phyloP scores from a whole-genome alignment of 2,329 filamentous ascomycete species.

The Fusarium praegraminearum region DNA sequence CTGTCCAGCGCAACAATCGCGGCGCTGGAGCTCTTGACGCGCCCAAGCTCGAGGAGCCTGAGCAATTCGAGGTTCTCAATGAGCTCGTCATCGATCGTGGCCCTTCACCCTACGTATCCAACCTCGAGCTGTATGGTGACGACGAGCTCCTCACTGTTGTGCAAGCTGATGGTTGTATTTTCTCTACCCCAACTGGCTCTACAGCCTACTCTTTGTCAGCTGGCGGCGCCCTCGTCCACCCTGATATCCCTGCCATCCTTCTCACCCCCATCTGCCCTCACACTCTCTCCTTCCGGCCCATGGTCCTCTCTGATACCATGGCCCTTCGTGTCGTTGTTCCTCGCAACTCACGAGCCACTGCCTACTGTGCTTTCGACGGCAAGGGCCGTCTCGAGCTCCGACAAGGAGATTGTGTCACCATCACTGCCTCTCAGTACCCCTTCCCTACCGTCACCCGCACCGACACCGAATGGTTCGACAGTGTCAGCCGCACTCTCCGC shows the following conservation, averaged over 20 bases:
- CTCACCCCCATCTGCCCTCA: conserved; percentile 98
- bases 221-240: conserved; percentile 94
- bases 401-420: conserved; percentile 94
- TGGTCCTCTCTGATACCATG: conserved; percentile 97
- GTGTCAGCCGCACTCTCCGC: conserved; percentile 87
- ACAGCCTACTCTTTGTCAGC: conserved; percentile 97
- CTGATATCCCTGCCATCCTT: conserved; percentile 95
- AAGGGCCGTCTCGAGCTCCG: conserved; percentile 94
- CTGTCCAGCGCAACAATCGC: conserved; percentile 81
- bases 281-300: conserved; percentile 94
- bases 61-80: conserved; percentile 98
- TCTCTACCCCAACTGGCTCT: conserved; percentile 93
- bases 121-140: conserved; percentile 95
- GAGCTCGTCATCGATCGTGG: conserved; percentile 98
- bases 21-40: conserved; percentile 54
- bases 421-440: conserved; percentile 94
- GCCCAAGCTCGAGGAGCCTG: conserved; percentile 82
- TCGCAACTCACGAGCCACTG: conserved; percentile 85
- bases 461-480: conserved; percentile 95
- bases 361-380: conserved; percentile 97
- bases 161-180: conserved; percentile 97
- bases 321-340: conserved; percentile 91
- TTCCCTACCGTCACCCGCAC: conserved; percentile 96
- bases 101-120: conserved; percentile 95
- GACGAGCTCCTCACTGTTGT: conserved; percentile 95